A percentile compares a stretch with the other conserved stretches of the same genome.
Evolutionary conservation across 2,329 filamentous ascomycete genomes (phyloP).

Genomic region (Verticillium zaregamsianum): DNA sequence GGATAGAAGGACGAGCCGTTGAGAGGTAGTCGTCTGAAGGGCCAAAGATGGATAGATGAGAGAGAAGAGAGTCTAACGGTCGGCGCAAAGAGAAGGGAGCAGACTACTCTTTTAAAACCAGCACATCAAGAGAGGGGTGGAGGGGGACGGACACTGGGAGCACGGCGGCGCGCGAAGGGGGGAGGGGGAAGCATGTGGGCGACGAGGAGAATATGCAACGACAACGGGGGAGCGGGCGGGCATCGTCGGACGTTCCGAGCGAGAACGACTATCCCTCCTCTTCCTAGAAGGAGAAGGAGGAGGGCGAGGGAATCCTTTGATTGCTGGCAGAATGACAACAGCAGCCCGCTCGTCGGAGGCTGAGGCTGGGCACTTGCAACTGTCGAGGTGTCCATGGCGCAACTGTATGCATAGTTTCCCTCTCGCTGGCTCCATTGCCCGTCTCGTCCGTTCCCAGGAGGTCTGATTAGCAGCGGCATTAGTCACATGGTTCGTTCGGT

Average conservation of each 20-base stretch:
- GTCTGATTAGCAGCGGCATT: not conserved
- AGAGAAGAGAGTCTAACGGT: not conserved
- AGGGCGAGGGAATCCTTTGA: not conserved
- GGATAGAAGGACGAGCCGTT: not conserved
- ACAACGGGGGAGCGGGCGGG: not conserved
- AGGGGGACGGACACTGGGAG: not conserved
- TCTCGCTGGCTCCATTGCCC: not conserved
- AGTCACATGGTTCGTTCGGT: not conserved
- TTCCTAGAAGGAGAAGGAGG: not conserved
- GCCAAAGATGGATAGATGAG: not conserved
- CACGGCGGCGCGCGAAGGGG: not conserved
- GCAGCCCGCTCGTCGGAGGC: not conserved
- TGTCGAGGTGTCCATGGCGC: not conserved
- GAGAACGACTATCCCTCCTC: not conserved
- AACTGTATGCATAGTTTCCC: not conserved
- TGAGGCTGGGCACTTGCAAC: slow-evolving; percentile 1
- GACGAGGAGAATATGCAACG: not conserved
- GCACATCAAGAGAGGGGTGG: not conserved
- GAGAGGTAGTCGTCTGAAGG: not conserved
- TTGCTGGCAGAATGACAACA: not conserved
- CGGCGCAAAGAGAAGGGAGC: not conserved
- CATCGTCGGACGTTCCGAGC: not conserved
- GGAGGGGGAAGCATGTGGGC: not conserved
- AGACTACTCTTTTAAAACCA: not conserved
- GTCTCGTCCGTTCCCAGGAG: not conserved